Percentiles rank a stretch among this genome's conserved stretches.
Conservation (phyloP, 2,329 filamentous ascomycete genomes). For the Beauveria brongniartii region DNA sequence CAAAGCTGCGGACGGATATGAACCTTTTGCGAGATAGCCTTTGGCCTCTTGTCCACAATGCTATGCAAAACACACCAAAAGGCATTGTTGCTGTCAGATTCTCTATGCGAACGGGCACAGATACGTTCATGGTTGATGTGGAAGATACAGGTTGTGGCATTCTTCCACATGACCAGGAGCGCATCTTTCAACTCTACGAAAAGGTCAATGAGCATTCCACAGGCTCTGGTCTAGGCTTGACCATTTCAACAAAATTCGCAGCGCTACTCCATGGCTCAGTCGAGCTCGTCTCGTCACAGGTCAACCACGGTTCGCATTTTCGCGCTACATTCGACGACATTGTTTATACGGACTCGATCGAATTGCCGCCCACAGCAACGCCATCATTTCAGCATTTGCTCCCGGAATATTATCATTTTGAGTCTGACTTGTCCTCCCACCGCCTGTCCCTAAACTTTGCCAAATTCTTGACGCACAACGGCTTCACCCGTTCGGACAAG, state of each 20-base stretch:
- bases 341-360: neutral
- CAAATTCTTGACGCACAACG: neutral
- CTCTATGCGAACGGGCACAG: constrained; percentile 21
- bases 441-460: neutral
- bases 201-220: constrained; percentile 29
- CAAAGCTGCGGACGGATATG: neutral
- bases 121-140: constrained; percentile 29
- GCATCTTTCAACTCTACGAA: constrained; percentile 36
- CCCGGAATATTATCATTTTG: neutral
- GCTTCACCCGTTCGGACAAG: neutral
- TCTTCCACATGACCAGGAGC: constrained; percentile 22
- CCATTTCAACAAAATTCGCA: constrained; percentile 33
- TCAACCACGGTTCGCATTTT: constrained; percentile 32
- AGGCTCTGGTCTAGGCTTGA: constrained; percentile 35
- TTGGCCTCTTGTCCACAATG: neutral
- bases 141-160: constrained; percentile 35
- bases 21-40: neutral
- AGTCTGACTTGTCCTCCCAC: neutral
- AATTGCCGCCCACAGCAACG: neutral
- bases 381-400: neutral
- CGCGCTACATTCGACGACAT: constrained; percentile 15
- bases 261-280: constrained; percentile 30
- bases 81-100: constrained; percentile 20
- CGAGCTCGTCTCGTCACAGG: constrained; percentile 26
- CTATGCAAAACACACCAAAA: neutral